Percentiles rank a stretch among this genome's conserved stretches.
Conservation (phyloP, 2,329 filamentous ascomycete genomes). For the Aphanoascus verrucosus region DNA sequence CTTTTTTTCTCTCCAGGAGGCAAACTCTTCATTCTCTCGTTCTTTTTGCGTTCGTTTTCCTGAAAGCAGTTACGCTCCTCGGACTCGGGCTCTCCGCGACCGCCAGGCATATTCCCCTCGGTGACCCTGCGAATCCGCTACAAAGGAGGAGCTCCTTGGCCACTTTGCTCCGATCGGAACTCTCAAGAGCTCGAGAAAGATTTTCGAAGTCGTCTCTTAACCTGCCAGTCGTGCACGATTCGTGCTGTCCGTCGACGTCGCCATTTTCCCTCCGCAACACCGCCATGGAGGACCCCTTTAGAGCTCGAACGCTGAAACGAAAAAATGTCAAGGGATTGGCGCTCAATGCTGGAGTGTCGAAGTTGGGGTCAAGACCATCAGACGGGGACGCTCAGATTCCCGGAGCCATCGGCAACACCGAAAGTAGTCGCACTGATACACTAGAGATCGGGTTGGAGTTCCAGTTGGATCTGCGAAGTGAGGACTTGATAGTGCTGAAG, state of each 20-base stretch:
- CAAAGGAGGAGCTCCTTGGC: neutral
- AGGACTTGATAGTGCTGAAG: slow-evolving; percentile 86
- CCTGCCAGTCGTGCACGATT: neutral
- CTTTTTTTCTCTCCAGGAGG: neutral
- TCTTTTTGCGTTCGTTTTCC: neutral
- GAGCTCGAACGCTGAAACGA: slow-evolving; percentile 79
- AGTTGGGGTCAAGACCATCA: slow-evolving; percentile 56
- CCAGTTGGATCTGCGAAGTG: slow-evolving; percentile 79
- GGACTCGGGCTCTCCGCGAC: neutral
- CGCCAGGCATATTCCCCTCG: neutral
- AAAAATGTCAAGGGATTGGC: slow-evolving; percentile 98
- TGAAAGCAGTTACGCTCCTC: neutral
- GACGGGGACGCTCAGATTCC: slow-evolving; percentile 57
- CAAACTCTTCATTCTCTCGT: neutral
- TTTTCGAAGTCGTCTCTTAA: neutral
- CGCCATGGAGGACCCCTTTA: slow-evolving; percentile 52
- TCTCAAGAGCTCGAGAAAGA: neutral
- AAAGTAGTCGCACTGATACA: slow-evolving; percentile 54
- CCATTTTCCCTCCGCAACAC: neutral
- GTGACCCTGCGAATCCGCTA: neutral
- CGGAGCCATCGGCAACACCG: slow-evolving; percentile 47
- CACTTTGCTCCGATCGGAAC: neutral
- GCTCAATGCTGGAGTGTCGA: slow-evolving; percentile 66
- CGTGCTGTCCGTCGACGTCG: neutral
- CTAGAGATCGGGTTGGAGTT: slow-evolving; percentile 97